A percentile compares a stretch with the other conserved stretches of the same genome.
Evolutionary conservation across 164 flowering plant genomes (phyloP).

Genomic region (Platanus orientalis): DNA sequence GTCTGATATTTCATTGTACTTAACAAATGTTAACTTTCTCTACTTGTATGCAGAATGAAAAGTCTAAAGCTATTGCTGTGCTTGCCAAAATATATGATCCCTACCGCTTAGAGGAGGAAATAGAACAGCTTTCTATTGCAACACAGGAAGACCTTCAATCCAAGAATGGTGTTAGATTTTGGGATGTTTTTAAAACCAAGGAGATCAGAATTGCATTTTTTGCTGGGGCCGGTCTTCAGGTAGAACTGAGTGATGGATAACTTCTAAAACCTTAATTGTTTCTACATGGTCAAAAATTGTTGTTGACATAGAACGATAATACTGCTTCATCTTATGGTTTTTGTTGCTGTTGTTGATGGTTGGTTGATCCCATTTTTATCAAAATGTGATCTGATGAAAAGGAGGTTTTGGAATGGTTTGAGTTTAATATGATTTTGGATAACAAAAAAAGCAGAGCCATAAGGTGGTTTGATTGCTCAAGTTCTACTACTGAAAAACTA

Average conservation of each 20-base stretch:
- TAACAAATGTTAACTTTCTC: not conserved
- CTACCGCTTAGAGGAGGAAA: conserved; percentile 69
- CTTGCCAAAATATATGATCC: conserved; percentile 82
- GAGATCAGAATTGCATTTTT: conserved; percentile 88
- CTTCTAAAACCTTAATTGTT: too few relatives aligned
- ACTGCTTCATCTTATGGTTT: too few relatives aligned
- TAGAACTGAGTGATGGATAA: conserved; percentile 19
- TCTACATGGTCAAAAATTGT: too few relatives aligned
- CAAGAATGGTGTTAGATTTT: conserved; percentile 40
- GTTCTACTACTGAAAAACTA: too few relatives aligned
- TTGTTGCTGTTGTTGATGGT: too few relatives aligned
- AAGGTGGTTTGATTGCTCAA: too few relatives aligned
- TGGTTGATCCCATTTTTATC: too few relatives aligned
- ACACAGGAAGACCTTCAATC: conserved; percentile 49
- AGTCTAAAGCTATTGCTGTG: conserved; percentile 57
- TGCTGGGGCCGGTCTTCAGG: conserved; percentile 99
- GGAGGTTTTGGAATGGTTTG: too few relatives aligned
- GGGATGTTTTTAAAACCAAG: conserved; percentile 66
- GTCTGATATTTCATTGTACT: not conserved
- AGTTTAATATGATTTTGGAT: too few relatives aligned
- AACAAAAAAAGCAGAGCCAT: too few relatives aligned
- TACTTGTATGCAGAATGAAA: conserved; percentile 49
- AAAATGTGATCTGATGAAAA: too few relatives aligned
- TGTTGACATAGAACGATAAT: too few relatives aligned
- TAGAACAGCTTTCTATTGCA: conserved; percentile 65